These are phyloP conservation scores for Sporisorium exsertum DNA, from an alignment of 1,284 basidiomycete genomes.

Conservation along the genomic window DNA sequence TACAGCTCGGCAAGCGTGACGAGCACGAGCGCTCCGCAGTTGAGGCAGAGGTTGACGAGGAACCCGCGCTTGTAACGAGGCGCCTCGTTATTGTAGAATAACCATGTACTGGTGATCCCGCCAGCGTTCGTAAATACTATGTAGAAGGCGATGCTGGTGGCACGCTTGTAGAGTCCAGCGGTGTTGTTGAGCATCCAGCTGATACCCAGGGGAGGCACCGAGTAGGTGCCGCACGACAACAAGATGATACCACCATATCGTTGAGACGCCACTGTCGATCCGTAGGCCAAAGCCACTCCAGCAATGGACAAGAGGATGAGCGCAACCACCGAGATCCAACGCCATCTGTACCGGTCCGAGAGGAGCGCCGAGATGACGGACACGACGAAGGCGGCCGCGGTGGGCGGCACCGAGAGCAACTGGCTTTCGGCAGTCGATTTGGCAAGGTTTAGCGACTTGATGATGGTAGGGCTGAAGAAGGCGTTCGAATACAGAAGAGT, in stretches of 20 bases:
- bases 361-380: constrained; percentile 52
- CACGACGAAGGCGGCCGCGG: constrained; percentile 57
- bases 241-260: constrained; percentile 62
- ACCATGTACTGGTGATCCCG: constrained; percentile 56
- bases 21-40: constrained; percentile 35
- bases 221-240: constrained; percentile 53
- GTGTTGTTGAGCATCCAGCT: constrained; percentile 57
- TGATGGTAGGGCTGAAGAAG: constrained; percentile 64
- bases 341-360: constrained; percentile 55
- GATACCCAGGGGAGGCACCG: constrained; percentile 48
- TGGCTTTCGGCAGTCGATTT: constrained; percentile 47
- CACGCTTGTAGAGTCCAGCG: constrained; percentile 58
- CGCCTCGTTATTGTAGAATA: constrained; percentile 52
- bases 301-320: constrained; percentile 47
- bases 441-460: constrained; percentile 49
- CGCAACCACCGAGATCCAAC: constrained; percentile 43
- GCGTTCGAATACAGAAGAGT: constrained; percentile 56
- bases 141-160: constrained; percentile 53
- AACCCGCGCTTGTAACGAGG: constrained; percentile 52
- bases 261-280: constrained; percentile 16
- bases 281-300: constrained; percentile 57
- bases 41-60: constrained; percentile 54
- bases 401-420: constrained; percentile 63
- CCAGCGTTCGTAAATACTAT: constrained; percentile 61
- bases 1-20: constrained; percentile 50